Conservation (phyloP, 179 eudicot species). For the Beta macrorhiza region DNA sequence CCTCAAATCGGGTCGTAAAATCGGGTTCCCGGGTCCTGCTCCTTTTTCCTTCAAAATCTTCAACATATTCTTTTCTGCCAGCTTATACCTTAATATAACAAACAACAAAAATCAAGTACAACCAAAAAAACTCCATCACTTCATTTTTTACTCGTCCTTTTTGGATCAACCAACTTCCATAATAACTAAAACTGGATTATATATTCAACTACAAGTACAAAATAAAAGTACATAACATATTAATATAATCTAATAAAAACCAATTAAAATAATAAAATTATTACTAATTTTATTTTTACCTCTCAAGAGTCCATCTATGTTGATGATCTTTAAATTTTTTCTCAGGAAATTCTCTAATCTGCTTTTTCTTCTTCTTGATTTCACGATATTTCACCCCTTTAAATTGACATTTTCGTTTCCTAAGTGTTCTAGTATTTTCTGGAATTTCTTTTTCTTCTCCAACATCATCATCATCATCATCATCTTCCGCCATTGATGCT, state of each 20-base stretch:
- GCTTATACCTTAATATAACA: slow-evolving; percentile 53
- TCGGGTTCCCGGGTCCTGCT: slow-evolving; percentile 60
- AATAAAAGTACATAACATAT: neutral
- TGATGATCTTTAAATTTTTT: slow-evolving; percentile 41
- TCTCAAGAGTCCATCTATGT: slow-evolving; percentile 71
- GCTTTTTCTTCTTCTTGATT: slow-evolving; percentile 32
- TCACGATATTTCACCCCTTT: slow-evolving; percentile 26
- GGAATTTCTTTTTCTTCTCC: slow-evolving; percentile 4
- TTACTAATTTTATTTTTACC: slow-evolving; percentile 39
- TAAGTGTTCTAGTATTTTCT: slow-evolving; percentile 15
- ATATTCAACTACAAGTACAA: slow-evolving; percentile 26
- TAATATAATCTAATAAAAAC: neutral
- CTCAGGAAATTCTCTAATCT: slow-evolving; percentile 22
- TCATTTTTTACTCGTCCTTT: too few relatives aligned
- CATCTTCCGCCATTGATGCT: slow-evolving; percentile 19
- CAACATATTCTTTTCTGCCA: slow-evolving; percentile 64
- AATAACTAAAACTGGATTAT: neutral
- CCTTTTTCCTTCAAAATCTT: slow-evolving; percentile 73
- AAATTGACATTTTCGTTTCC: slow-evolving; percentile 35
- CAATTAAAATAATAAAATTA: neutral
- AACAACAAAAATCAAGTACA: slow-evolving; percentile 8
- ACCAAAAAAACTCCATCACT: neutral
- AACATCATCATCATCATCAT: slow-evolving; percentile 12
- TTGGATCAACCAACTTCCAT: neutral
- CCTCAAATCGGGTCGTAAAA: slow-evolving; percentile 73